A percentile compares a stretch with the other conserved stretches of the same genome.
phyloP scores from a whole-genome alignment of 2,329 filamentous ascomycete species.

The Coniochaeta sp. region DNA sequence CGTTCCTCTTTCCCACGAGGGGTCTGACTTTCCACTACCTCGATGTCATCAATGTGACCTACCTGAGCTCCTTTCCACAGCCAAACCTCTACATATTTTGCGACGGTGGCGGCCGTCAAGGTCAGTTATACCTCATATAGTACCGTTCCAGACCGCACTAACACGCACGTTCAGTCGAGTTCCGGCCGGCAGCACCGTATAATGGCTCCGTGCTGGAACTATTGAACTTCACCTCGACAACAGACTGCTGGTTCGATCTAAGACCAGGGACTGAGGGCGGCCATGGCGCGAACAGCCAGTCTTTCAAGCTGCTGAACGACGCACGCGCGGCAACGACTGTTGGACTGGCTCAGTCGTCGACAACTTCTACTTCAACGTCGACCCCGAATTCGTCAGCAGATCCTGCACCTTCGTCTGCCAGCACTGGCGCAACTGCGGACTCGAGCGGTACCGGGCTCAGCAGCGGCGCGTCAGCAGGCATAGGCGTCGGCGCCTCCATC shows the following conservation, averaged over 20 bases:
- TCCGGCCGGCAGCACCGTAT: neutral
- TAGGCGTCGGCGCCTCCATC: neutral
- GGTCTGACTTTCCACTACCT: neutral
- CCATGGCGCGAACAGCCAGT: neutral
- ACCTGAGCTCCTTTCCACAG: neutral
- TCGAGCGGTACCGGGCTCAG: neutral
- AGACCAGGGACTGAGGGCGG: neutral
- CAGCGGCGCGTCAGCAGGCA: neutral
- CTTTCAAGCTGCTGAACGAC: neutral
- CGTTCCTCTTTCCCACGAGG: neutral
- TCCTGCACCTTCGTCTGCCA: neutral
- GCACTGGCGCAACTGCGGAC: neutral
- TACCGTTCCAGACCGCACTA: neutral
- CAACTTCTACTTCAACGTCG: neutral
- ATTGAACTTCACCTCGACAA: neutral
- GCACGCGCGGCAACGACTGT: neutral
- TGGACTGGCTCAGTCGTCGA: neutral
- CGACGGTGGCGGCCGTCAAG: neutral
- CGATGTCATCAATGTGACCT: neutral
- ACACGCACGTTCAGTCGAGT: neutral
- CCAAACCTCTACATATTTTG: neutral
- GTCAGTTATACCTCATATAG: neutral
- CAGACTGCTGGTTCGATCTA: neutral
- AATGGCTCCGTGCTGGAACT: neutral
- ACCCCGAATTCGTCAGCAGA: neutral